Percentiles rank a stretch among this genome's conserved stretches.
phyloP scores from a whole-genome alignment of 2,329 filamentous ascomycete genomes.

The Penicillium digitatum region DNA sequence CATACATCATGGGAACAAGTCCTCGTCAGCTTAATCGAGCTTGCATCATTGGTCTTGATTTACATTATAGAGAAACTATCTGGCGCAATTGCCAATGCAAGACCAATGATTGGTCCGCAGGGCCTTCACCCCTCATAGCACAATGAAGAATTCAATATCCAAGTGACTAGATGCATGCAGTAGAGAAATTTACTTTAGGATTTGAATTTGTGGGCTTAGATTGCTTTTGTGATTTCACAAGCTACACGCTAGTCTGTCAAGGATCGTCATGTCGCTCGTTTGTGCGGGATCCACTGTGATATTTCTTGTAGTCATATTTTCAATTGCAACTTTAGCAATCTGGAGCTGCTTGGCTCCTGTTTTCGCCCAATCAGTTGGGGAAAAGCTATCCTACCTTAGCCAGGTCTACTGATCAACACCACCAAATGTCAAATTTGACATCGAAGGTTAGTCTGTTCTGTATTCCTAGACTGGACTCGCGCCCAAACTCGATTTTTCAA shows the following conservation, averaged over 20 bases:
- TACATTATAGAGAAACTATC: not conserved
- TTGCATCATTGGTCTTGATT: not conserved
- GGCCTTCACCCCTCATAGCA: not conserved
- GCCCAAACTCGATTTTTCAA: slow-evolving; percentile 9
- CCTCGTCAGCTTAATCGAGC: not conserved
- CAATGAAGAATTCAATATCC: not conserved
- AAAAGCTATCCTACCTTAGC: slow-evolving; percentile 24
- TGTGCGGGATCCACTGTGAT: slow-evolving; percentile 7
- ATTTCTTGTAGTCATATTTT: not conserved
- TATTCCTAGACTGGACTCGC: slow-evolving; percentile 9
- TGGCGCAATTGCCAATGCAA: not conserved
- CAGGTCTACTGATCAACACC: slow-evolving; percentile 17
- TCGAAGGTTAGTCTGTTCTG: slow-evolving; percentile 6
- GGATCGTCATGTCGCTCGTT: not conserved
- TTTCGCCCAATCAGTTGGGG: slow-evolving; percentile 9
- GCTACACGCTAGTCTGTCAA: not conserved
- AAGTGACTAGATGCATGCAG: slow-evolving; percentile 2
- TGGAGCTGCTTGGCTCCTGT: slow-evolving; percentile 9
- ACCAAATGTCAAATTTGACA: slow-evolving; percentile 13
- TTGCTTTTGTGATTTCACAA: not conserved
- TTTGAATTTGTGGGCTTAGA: not conserved
- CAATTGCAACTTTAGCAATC: slow-evolving; percentile 13
- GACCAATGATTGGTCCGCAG: slow-evolving; percentile 7
- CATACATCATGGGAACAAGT: not conserved
- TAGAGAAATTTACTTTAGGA: not conserved